Evolutionary conservation across 139 green algal species (phyloP).

Genomic region (Picochlorum sp.): DNA sequence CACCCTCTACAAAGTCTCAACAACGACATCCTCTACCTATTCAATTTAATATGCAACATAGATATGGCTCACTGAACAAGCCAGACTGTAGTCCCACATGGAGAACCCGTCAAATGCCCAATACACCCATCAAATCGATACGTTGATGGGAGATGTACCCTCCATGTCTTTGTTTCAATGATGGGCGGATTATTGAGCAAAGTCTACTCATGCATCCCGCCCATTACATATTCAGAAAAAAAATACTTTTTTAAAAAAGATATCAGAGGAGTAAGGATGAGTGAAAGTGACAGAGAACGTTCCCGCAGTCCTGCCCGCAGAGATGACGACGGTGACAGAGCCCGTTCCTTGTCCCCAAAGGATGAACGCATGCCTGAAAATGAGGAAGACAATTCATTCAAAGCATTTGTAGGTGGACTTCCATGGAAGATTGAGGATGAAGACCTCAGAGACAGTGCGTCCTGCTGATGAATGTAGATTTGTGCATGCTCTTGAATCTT

Average conservation of each 20-base stretch:
- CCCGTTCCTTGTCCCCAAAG: background rate
- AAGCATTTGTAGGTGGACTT: conserved; percentile 57
- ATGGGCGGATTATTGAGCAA: no score
- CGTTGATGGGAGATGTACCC: no score
- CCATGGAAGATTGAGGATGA: conserved; percentile 45
- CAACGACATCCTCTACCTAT: no score
- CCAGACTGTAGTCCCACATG: no score
- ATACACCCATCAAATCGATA: no score
- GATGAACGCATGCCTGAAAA: background rate
- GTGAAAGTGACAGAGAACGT: conserved; percentile 3
- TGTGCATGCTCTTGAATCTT: background rate
- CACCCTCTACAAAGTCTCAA: no score
- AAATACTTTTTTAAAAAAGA: background rate
- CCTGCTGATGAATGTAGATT: background rate
- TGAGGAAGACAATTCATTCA: conserved; percentile 23
- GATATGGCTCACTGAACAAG: no score
- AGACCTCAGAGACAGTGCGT: conserved; percentile 45
- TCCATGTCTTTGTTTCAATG: no score
- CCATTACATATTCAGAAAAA: no score
- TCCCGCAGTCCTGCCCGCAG: conserved; percentile 6
- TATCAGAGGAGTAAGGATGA: background rate
- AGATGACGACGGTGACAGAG: conserved; percentile 4
- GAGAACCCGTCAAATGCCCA: no score
- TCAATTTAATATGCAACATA: no score
- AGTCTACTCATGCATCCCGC: no score